Conservation (phyloP, 176 grass and related monocot genomes). For the Leersia perrieri region DNA sequence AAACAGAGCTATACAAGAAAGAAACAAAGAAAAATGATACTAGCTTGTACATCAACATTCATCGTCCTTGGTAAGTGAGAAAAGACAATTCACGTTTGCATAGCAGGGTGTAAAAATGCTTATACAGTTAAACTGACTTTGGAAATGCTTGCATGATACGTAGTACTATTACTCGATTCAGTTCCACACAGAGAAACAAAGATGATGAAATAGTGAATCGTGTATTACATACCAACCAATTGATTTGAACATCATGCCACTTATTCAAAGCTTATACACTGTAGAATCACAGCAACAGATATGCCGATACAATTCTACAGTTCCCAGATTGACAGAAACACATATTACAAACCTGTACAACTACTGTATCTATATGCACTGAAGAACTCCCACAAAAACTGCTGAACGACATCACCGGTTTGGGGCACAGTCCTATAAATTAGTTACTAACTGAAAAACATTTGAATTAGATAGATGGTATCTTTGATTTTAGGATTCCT, state of each 20-base stretch:
- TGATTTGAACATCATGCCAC: not conserved
- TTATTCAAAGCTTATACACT: conserved; percentile 31
- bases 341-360: conserved; percentile 4
- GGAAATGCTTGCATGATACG: not conserved
- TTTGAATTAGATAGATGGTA: not conserved
- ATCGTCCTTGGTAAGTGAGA: too few species aligned
- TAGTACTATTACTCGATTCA: too few species aligned
- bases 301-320: not conserved
- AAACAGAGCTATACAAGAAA: too few species aligned
- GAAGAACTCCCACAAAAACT: not conserved
- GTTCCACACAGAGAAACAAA: too few species aligned
- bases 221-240: conserved; percentile 20
- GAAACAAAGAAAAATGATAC: too few species aligned
- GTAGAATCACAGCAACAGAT: not conserved
- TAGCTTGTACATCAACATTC: too few species aligned
- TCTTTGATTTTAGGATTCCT: conserved; percentile 43
- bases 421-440: not conserved
- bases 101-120: not conserved
- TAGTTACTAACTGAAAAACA: not conserved
- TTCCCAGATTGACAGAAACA: conserved; percentile 9
- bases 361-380: not conserved
- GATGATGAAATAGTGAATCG: not conserved
- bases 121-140: too few species aligned
- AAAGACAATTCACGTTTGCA: too few species aligned
- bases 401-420: not conserved